Evolutionary conservation across 139 green algal species (phyloP).

Genomic region (Yamagishiella unicocca): DNA sequence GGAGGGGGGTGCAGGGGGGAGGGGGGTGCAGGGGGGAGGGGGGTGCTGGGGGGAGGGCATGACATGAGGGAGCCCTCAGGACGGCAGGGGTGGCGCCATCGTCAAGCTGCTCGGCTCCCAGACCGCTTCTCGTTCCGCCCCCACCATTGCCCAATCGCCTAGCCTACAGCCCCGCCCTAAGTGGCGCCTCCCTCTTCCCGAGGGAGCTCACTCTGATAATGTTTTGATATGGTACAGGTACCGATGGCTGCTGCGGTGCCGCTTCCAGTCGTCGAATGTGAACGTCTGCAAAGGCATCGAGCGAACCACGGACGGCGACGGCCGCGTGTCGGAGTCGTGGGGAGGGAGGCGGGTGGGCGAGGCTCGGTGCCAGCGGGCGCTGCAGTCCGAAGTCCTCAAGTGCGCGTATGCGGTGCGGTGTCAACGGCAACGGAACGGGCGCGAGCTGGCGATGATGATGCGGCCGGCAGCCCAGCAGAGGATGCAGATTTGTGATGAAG

Average conservation of each 20-base stretch:
- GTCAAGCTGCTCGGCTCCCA: not conserved
- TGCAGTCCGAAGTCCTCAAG: too few species aligned
- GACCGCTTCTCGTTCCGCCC: not conserved
- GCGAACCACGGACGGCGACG: too few species aligned
- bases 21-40: not conserved
- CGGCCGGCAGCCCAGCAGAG: too few species aligned
- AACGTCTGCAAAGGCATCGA: conserved; percentile 28
- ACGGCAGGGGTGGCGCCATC: not conserved
- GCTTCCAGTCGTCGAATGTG: conserved; percentile 58
- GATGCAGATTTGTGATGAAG: too few species aligned
- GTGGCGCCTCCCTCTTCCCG: not conserved
- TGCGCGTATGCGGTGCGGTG: too few species aligned
- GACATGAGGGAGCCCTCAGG: not conserved
- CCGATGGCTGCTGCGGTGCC: conserved; percentile 53
- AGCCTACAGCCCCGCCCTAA: too few species aligned
- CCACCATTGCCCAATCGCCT: not conserved
- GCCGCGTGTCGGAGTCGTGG: not conserved
- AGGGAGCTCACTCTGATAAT: conserved; percentile 48
- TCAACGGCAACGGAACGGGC: too few species aligned
- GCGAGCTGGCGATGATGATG: too few species aligned
- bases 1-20: too few species aligned
- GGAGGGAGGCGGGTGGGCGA: not conserved
- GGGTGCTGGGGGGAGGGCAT: not conserved
- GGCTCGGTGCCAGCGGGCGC: too few species aligned
- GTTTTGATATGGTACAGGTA: conserved; percentile 63